Base-by-base conservation (phyloP, 208 protist species). In the Leishmania braziliensis region DNA sequence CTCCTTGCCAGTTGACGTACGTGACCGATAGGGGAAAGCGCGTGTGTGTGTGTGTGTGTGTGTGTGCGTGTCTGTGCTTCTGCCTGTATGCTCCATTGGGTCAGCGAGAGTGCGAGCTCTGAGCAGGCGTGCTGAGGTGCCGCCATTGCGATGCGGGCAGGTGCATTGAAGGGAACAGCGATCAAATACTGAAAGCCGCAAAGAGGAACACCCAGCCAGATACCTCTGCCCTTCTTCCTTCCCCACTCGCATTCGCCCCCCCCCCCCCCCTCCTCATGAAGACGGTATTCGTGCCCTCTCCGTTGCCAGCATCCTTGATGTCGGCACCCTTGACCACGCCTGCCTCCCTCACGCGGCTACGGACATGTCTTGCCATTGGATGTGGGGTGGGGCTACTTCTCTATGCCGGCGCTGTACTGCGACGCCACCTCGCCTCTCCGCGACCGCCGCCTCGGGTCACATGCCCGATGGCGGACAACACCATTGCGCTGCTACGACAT, bases 381-480 rank as follows among this genome's bases (percentile, higher is more conserved):
- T 71, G 83, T 50, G 78, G 77, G 2, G 71, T 36, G 18, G 77
- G 82, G 63, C 70, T 79, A 16, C 53, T 77, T 6, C 36, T 82
- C 58, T 85, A 71, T 77, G 77, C 77, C 16, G 71, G 72, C 20
- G 51, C 79, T 16, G 33, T 71, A 12, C 77, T 85, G 20, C 83
- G 83, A 48, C 75, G 78, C 33, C 74, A 51, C 23, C 48, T 82
- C 53, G 72, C 71, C 18, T n/a, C 26, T 3, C 78, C 83, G 0
- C 56, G 16, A 12, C 50, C 77, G 2, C 78, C 83, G 16, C 78
- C 78, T 12, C 54, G 26, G n/a, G 74, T 60, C 63, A 71, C 56
- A 36, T 85, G 81, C 63, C 74, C 86, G 5, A 75, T 83, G 16
- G 70, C 87, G 16, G 75, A 90, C 43, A 86, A 88, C 81, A 88